Evolutionary conservation across 1,284 basidiomycete genomes (phyloP), one percentile per base, ranked within the genome.

Genomic region (Paramarasmius palmivorus): DNA sequence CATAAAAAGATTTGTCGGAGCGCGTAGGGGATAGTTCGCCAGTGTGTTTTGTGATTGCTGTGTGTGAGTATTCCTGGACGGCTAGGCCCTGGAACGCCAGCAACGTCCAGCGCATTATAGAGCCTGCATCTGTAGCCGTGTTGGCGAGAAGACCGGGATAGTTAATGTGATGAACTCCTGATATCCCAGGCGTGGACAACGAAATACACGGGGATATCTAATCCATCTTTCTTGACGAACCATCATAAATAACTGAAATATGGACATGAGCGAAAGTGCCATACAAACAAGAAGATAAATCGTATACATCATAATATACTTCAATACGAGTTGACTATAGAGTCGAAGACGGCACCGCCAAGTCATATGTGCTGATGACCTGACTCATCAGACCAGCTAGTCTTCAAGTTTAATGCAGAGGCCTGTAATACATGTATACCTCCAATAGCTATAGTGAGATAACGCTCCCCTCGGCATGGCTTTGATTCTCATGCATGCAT

Each of bases 401-500:
- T 57, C 54, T 26, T 57, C 55, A 53, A 53, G 59, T 2, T 46
- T 59, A 58, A 9, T n/a, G 54, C 56, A 8, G 19, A 14, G 12
- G 25, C 54, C 45, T 29, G 38, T 63, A 65, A 49, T 58, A 62
- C 12, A 39, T 38, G 49, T 61, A 56, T 15, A 58, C 55, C 19
- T 55, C 56, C 2, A 49, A 35, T 36, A 55, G 51, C 32, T 59
- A 44, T 14, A 67, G 55, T 9, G 34, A 58, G 10, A 64, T 23
- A 7, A 25, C 57, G 2, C 55, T 57, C 20, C 55, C 58, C 5
- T 62, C 56, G 14, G 56, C 54, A 34, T 63, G 64, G 25, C 65
- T 63, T 51, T 68, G 68, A 47, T 67, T 65, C 55, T 71, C 69
- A 46, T 71, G 68, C 50, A 65, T 51, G n/a, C 41, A 69, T 42